Evolutionary conservation across 768 basidiomycete species (phyloP).

Genomic region (Boletus bicolor): DNA sequence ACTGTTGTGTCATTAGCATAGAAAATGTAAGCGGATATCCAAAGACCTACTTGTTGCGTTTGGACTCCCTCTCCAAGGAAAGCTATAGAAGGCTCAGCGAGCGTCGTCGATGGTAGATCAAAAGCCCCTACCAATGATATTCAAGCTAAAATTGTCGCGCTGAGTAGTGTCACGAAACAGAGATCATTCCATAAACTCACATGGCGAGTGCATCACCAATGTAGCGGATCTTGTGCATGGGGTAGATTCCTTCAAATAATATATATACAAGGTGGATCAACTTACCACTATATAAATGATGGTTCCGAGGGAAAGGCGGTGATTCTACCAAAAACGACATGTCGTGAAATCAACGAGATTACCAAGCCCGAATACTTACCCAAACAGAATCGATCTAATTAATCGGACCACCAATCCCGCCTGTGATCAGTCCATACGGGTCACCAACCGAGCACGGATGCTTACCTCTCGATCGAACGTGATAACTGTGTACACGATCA

Average conservation of each 20-base stretch:
- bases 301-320: conserved; percentile 8
- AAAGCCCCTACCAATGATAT: conserved; percentile 1
- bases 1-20: conserved; percentile 9
- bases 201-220: conserved; percentile 17
- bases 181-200: conserved; percentile 3
- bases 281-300: conserved; percentile 18
- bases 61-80: conserved; percentile 8
- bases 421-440: neutral
- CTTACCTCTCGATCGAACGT: conserved; percentile 18
- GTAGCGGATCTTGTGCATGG: conserved; percentile 17
- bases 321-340: conserved; percentile 3
- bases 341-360: neutral
- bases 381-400: conserved; percentile 18
- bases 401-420: neutral
- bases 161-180: neutral
- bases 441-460: neutral
- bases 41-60: conserved; percentile 1
- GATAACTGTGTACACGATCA: conserved; percentile 6
- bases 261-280: neutral
- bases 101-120: neutral
- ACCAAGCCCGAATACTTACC: neutral
- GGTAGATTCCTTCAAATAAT: neutral
- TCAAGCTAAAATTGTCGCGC: conserved; percentile 3
- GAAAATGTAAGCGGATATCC: neutral
- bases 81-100: neutral